A percentile compares a stretch with the other conserved stretches of the same genome.
These are phyloP conservation scores for Plasmodium vivax DNA, from an alignment of 169 alveolate species.

Conservation along the genomic window DNA sequence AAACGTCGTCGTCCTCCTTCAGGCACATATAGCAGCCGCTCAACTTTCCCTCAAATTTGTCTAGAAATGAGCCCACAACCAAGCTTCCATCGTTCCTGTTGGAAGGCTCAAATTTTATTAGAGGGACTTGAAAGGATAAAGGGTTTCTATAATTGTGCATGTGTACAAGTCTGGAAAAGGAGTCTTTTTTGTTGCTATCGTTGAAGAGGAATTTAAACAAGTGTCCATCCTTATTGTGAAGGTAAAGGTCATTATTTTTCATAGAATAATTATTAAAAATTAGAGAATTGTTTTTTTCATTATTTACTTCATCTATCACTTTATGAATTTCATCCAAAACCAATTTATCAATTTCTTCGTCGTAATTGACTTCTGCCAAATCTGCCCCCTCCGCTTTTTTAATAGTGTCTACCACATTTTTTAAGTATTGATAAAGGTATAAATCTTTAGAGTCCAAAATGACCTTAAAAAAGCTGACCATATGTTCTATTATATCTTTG, in stretches of 20 bases:
- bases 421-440: constrained; percentile 23
- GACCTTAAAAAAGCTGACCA: constrained; percentile 31
- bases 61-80: neutral
- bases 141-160: constrained; percentile 16
- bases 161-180: constrained; percentile 8
- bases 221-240: constrained; percentile 29
- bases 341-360: constrained; percentile 34
- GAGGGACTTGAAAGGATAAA: constrained; percentile 17
- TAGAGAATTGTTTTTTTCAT: constrained; percentile 23
- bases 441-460: constrained; percentile 26
- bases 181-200: neutral
- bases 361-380: constrained; percentile 12
- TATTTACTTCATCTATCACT: constrained; percentile 52
- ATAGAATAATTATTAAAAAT: constrained; percentile 24
- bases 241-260: constrained; percentile 1
- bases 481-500: constrained; percentile 6
- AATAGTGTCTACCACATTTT: constrained; percentile 14
- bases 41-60: constrained; percentile 42
- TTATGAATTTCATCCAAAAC: constrained; percentile 35
- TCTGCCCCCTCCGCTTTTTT: constrained; percentile 3
- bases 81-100: constrained; percentile 35
- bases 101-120: constrained; percentile 35
- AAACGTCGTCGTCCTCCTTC: constrained; percentile 36
- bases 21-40: constrained; percentile 12
- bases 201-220: constrained; percentile 38